Evolutionary conservation across 495 filamentous ascomycete genomes (phyloP), one percentile per base, ranked within the genome.

Genomic region (Aspergillus mulundensis): DNA sequence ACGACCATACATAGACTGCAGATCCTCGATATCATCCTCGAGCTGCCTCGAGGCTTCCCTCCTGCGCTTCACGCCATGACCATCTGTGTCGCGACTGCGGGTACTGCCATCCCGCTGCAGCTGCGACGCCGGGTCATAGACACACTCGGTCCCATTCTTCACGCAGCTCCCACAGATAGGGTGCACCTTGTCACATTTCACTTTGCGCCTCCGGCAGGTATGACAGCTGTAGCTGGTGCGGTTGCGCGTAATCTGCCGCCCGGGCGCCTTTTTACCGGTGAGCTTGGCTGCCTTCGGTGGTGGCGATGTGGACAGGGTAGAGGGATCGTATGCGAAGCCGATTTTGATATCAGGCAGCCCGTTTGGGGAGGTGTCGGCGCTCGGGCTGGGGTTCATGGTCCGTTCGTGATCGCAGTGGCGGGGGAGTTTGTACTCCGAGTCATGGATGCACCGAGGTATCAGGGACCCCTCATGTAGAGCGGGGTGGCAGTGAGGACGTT

Each of bases 161-260:
- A 58, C 52, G 58, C 76, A 79, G 55, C 77, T 77, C 14, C 74
- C 70, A 52, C 76, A 79, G n/a, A 77, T 60, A 2, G 76, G 76
- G 56, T 79, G 76, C 14, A 73, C 67, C 65, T 76, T 77, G 61
- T 77, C 68, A 45, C 73, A 77, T 64, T 76, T 77, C 24, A 79
- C 74, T 52, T 79, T 79, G 28, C 76, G 66, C 45, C 73, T 63
- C 46, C 76, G 74, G 66, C 76, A 79, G 0, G 68, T 73, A 61
- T 79, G 75, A 58, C 76, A 79, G 57, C 75, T 78, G 57, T 78
- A 78, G 56, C 75, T 77, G 25, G 74, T 67, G 53, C 76, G 74
- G 46, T 77, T 79, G 2, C 76, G 72, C 23, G 76, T 79, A 40
- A 79, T 79, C 54, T 77, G 75, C 45, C 73, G 72, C 45, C 63